Conservation (phyloP, 805 yeast genomes). For the Saccharomycopsis sp. region DNA sequence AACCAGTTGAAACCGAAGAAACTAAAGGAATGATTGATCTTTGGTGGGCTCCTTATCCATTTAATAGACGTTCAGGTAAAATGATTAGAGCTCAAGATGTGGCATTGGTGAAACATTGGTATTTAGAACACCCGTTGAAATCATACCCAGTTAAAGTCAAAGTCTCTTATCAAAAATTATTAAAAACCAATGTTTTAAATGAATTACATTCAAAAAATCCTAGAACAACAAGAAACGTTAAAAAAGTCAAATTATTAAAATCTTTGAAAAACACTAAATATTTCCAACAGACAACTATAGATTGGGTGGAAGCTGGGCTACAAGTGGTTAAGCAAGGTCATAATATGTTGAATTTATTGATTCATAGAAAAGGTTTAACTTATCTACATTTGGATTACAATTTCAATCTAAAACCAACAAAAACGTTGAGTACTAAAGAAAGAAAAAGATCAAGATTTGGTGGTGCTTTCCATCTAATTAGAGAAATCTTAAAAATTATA, state of each 20-base stretch:
- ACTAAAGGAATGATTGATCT: constrained; percentile 35
- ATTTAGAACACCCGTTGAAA: constrained; percentile 50
- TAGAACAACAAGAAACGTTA: constrained; percentile 28
- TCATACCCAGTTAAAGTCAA: constrained; percentile 66
- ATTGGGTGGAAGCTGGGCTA: constrained; percentile 98
- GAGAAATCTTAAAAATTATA: constrained; percentile 78
- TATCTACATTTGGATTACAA: constrained; percentile 91
- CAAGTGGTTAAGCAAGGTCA: constrained; percentile 91
- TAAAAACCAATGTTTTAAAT: constrained; percentile 65
- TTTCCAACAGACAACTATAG: constrained; percentile 85
- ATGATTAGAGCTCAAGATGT: constrained; percentile 85
- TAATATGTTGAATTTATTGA: constrained; percentile 81
- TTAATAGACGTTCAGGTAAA: constrained; percentile 60
- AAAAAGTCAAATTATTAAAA: constrained; percentile 50
- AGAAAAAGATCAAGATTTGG: constrained; percentile 94
- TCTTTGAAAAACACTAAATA: constrained; percentile 69
- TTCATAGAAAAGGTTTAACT: constrained; percentile 84
- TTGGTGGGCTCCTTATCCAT: constrained; percentile 82
- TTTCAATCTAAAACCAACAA: constrained; percentile 91
- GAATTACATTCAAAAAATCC: constrained; percentile 41
- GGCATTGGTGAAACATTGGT: constrained; percentile 75
- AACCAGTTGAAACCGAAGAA: constrained; percentile 35
- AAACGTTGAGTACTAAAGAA: constrained; percentile 92
- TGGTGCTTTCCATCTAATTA: constrained; percentile 84
- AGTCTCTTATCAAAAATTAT: constrained; percentile 80